Evolutionary conservation across 106 monocot genomes (phyloP), one percentile per base, ranked within the genome.

Genomic region (Dendrobium chrysotoxum): DNA sequence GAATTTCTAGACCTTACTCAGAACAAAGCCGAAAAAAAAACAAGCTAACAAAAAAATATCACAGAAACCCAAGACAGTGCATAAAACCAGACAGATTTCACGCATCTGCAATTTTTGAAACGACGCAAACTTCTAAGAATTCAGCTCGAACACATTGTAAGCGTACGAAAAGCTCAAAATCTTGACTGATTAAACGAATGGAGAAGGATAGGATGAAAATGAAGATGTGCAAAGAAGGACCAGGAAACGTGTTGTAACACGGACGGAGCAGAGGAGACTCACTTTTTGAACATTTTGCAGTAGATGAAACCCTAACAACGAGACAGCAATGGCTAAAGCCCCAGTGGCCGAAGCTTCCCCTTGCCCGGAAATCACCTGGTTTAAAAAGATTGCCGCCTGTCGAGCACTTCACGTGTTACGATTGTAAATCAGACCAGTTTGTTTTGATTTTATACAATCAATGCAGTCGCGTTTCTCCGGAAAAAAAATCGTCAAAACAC

Each of bases 201-300:
- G 25, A 9, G 0, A 1, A 65, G 64, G n/a, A 3, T 17, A n/a
- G 5, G 64, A 21, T 65, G 53, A 53, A 65, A 65, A 65, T 25
- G 64, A n/a, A 65, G 18, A n/a, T n/a, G 18, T 65, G 16, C 10
- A 65, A 65, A 25, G n/a, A 65, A 25, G n/a, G n/a, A 65, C 6
- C 7, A 6, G n/a, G 16, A 65, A 53, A 11, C 53, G 53, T 53
- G 53, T 53, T 53, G 53, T 1, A 53, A 53, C 9, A 53, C 53
- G 64, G 6, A 17, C 5, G n/a, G 35, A 35, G 35, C 35, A 68
- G 1, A 68, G 28, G 25, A 13, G 68, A 30, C 68, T 68, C 68
- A 68, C 68, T 68, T 68, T 13, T 68, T 68, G 28, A 68, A 68
- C 68, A 68, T 68, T 31, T 28, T 68, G 68, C 28, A 25, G 68